Evolutionary conservation across 345 rosid genomes (phyloP), one percentile per base, ranked within the genome.

Genomic region (Garcia nutans): DNA sequence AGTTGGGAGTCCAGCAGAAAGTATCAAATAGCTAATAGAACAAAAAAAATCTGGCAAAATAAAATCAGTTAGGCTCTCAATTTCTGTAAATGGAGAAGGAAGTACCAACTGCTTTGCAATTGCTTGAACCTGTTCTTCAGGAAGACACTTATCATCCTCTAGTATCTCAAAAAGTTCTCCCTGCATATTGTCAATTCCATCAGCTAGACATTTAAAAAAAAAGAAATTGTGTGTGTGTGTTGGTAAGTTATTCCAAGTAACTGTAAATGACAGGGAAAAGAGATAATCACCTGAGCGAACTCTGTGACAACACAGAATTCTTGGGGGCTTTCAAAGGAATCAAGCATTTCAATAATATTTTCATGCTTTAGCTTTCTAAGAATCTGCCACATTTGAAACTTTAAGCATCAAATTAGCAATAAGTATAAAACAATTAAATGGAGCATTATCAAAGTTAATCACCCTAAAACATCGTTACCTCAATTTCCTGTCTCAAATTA

Each of bases 301-400:
- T 96, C 99, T 0, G 99, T 96, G 70, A 96, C 98, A 37, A 96
- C 99, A 75, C 99, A 96, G 71, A 96, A 96, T 83, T 96, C 99
- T 76, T 91, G 89, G 22, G 90, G 91, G 81, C 88, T 96, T 76
- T 96, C 99, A 74, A 96, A 96, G 22, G 98, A 92, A 85, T 96
- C 99, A 12, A 96, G 94, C 99, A 96, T 96, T 86, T 87, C 88
- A 60, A 96, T 96, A 23, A 96, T 93, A 79, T 96, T 96, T 79
- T 84, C 92, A 81, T 96, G 99, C 89, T 93, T 91, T 80, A 96
- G 83, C 89, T 93, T 96, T 77, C 97, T 84, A 71, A 96, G 79
- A 84, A 96, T 96, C 99, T 95, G 85, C 85, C 83, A 62, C 68
- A 77, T 37, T 55, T 65, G 65, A 6, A 22, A 68, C 23, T 26